Percentiles rank a stretch among this genome's conserved stretches.
These are phyloP conservation scores for Gnomoniopsis sp. DNA, from an alignment of 2,329 filamentous ascomycete genomes.

Conservation along the genomic window DNA sequence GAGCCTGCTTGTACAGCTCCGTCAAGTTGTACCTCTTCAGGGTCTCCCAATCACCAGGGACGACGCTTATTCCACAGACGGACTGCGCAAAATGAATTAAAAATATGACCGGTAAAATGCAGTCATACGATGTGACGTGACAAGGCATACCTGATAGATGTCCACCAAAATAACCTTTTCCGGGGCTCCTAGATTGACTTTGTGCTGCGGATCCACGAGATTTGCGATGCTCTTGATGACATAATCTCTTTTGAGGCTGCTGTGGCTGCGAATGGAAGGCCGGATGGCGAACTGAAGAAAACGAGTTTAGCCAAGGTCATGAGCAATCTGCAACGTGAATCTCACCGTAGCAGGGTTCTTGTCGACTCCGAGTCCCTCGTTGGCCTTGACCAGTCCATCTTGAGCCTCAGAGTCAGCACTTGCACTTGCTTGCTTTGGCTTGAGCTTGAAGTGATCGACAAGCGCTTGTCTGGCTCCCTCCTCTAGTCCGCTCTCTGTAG, in stretches of 20 bases:
- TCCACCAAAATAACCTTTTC: slow-evolving; percentile 79
- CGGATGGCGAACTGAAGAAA: slow-evolving; percentile 73
- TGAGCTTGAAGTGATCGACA: slow-evolving; percentile 56
- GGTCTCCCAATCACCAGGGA: slow-evolving; percentile 68
- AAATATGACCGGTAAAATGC: not conserved
- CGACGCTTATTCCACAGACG: slow-evolving; percentile 75
- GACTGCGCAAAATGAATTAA: slow-evolving; percentile 44
- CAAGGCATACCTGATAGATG: slow-evolving; percentile 64
- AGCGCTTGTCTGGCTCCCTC: slow-evolving; percentile 63
- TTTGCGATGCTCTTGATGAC: slow-evolving; percentile 70
- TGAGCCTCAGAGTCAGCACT: slow-evolving; percentile 19
- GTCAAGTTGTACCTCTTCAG: slow-evolving; percentile 77
- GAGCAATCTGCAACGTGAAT: not conserved
- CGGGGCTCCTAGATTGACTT: slow-evolving; percentile 73
- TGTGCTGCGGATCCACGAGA: slow-evolving; percentile 64
- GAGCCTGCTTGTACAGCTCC: slow-evolving; percentile 58
- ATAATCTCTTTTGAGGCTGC: slow-evolving; percentile 60
- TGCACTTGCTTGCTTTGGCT: slow-evolving; percentile 38
- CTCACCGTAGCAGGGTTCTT: slow-evolving; percentile 8
- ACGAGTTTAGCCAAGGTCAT: not conserved
- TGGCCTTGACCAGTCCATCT: slow-evolving; percentile 17
- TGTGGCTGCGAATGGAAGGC: slow-evolving; percentile 72
- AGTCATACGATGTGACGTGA: not conserved
- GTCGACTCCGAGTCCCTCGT: slow-evolving; percentile 9
- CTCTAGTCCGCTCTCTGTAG: slow-evolving; percentile 65